Evolutionary conservation across 495 filamentous ascomycete genomes (phyloP), one percentile per base, ranked within the genome.

Genomic region (Penicillium waksmanii): DNA sequence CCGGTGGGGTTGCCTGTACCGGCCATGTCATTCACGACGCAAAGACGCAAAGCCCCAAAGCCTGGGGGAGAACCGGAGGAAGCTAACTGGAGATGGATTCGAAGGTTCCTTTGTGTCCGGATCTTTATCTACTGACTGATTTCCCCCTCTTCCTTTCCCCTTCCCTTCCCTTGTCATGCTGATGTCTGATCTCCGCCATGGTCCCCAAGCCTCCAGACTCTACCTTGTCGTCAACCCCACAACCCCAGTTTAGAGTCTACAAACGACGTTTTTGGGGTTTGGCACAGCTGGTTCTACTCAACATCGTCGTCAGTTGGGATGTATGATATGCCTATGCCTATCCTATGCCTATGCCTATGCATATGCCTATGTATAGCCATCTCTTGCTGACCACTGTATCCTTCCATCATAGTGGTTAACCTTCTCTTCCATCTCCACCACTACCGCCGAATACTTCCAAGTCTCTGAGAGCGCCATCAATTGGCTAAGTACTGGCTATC

Each of bases 241-340:
- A 65, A 53, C 71, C 68, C 36, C 58, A 55, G 47, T 96, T 91
- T 71, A 86, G 84, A 66, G 88, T 96, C 51, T 98, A 98, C 64
- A 95, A 90, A 74, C 81, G 92, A 59, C 80, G 95, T 35, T 98
- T 92, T 85, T 93, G 96, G 74, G 95, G 95, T 0, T 74, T 98
- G 52, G 75, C 82, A 17, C 89, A 96, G 75, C 72, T 98, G 64
- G 88, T 93, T 15, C 73, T 98, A 66, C 67, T 97, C 73, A 98
- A 98, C 70, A 90, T 97, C 51, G 85, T 98, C 54, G 87, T 96
- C 27, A 94, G 89, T 69, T 97, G 93, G 94, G 91, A 95, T 81
- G 92, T 96, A 84, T 81, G 90, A 23, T 84, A 15, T 55, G 34
- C 38, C 12, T 27, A 4, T 27, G 3, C 19, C 18, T 3, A 5